Evolutionary conservation across 208 protist genomes (phyloP).

Genomic region (Vickermania ingenoplastis): DNA sequence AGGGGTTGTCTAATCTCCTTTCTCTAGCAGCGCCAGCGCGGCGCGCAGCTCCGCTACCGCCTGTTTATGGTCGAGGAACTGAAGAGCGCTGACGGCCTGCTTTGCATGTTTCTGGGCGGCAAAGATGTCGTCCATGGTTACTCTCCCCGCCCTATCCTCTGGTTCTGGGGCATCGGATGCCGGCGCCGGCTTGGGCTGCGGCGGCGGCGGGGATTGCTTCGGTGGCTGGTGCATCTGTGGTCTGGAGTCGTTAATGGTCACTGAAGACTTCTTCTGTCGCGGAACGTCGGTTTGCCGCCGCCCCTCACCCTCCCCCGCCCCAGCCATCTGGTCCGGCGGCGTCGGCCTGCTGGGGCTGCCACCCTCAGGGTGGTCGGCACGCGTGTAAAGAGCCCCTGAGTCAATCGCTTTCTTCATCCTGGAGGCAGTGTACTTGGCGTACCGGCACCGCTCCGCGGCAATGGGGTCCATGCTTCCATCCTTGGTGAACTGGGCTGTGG

Average conservation of each 20-base stretch:
- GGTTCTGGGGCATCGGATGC: conserved; percentile 7
- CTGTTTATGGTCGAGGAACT: conserved; percentile 66
- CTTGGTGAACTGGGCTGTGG: conserved; percentile 69
- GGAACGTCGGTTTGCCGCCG: not conserved
- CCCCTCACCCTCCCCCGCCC: not conserved
- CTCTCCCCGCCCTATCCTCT: conserved; percentile 11
- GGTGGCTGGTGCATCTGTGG: not conserved
- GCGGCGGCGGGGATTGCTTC: conserved; percentile 1
- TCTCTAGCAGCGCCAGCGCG: conserved; percentile 34
- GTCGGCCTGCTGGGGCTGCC: not conserved
- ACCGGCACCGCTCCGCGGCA: conserved; percentile 56
- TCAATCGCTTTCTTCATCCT: conserved; percentile 68
- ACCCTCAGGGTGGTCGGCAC: conserved; percentile 7
- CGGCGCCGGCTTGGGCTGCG: not conserved
- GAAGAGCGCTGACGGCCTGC: conserved; percentile 62
- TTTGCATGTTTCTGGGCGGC: conserved; percentile 66
- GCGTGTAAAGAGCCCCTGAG: conserved; percentile 34
- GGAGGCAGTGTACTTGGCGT: conserved; percentile 68
- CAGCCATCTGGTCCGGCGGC: not conserved
- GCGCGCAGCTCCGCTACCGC: conserved; percentile 38
- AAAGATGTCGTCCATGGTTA: conserved; percentile 62
- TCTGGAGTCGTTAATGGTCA: not conserved
- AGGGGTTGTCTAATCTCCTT: no score
- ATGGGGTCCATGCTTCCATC: conserved; percentile 49
- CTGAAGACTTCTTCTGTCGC: not conserved